Evolutionary conservation across 164 flowering plant genomes (phyloP), one percentile per base, ranked within the genome.

Genomic region (Chloranthus sessilifolius): DNA sequence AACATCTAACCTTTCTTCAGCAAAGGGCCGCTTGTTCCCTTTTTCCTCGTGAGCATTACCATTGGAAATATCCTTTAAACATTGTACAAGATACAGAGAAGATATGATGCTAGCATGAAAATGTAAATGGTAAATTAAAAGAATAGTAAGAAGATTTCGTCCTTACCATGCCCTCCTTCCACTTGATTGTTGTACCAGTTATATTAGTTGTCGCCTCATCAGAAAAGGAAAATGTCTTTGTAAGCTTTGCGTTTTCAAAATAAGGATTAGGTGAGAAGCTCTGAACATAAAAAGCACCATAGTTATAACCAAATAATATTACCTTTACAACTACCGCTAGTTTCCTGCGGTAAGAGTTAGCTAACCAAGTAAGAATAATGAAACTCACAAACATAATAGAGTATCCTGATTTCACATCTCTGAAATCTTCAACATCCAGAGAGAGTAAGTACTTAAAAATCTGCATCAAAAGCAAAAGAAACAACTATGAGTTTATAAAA

Each of bases 161-260:
- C 25, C 52, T 61, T 70, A 76, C 81, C 81, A 68, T 73, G 54
- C 79, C 79, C 45, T 67, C 74, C 56, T 72, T 77, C 82, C 82
- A 77, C 56, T 69, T 65, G 47, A 77, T 77, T 28, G 52, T 30
- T 40, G 79, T 74, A 43, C 72, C 79, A 21, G 71, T 58, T 34
- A 74, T 65, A 47, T 69, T 67, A 7, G 75, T 67, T 9, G 67
- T 58, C 30, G 75, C 82, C 33, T 77, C 79, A 23, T 74, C 75
- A 19, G 59, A 49, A 63, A 72, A 74, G 25, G 70, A 57, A 59
- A 59, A 67, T 3, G 73, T 55, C 58, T 74, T 77, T 20, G 62
- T 65, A 39, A 77, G 75, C 65, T 67, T 72, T 36, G 64, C 57
- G 55, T 77, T 68, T 51, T 74, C 77, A 63, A 74, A 77, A 40